Base-by-base conservation (phyloP, 345 rosid genomes). In the thale cress (Arabidopsis thaliana) region DNA sequence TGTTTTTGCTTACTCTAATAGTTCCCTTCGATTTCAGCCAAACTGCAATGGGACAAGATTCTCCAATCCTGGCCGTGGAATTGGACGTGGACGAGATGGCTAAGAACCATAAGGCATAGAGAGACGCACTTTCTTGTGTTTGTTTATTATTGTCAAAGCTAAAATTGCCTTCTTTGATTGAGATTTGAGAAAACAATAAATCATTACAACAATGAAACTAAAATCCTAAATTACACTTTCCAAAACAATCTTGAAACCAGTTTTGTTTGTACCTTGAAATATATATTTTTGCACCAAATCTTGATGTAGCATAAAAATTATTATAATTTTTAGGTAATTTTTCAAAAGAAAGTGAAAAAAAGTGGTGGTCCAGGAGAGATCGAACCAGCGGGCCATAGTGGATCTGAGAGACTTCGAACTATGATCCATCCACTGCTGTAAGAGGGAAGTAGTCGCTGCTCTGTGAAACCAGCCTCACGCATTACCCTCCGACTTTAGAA, bases 61-160 rank as follows among this genome's bases (percentile, higher is more conserved):
- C 84, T 14, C 86, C 98, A n/a, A 83, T 94, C 45, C 64, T 94
- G 86, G 85, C 90, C 50, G 86, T 91, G 52, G 98, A 91, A 79
- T 82, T 94, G 81, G 97, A 94, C 45, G 92, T 94, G n/a, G 92
- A 90, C 2, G 98, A 94, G 79, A 83, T 94, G 96, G 80, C 85
- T 16, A 90, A 84, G 78, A 84, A 86, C 76, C 96, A 87, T 85
- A 90, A 87, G 84, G 83, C 90, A 33, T 85, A 82, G 79, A 67
- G 8, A 59, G 69, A 16, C 20, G 45, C 9, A 41, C n/a, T 60
- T 59, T 32, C 62, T 51, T 67, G 68, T 32, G 36, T 49, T 55
- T 65, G 32, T 46, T 46, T 20, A 41, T 45, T 25, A 41, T 57
- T 45, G 59, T 57, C 44, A 22, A 20, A 8, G 49, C 53, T 59